Evolutionary conservation across 805 yeast species (phyloP), one percentile per base, ranked within the genome.

Genomic region (Vanderwaltozyma yarrowii): DNA sequence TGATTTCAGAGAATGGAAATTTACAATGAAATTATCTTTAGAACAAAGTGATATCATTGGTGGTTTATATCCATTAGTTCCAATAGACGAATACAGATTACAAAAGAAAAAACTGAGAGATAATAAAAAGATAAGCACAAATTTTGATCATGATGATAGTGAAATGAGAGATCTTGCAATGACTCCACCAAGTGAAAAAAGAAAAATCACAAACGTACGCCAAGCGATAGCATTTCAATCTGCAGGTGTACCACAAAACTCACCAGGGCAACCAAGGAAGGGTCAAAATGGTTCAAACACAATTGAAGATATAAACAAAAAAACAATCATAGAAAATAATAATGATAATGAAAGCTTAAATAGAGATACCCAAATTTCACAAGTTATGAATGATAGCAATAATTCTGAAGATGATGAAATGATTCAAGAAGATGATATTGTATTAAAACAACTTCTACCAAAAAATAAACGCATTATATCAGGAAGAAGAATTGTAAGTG

Each of bases 181-280:
- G 50, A 58, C 60, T n/a, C 64, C 57, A 19, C 51, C 66, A 46
- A 49, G 65, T 32, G 37, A 33, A n/a, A 31, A 52, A 42, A 48
- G 51, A 58, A 35, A 27, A 14, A 3, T 12, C n/a, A n/a, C 5
- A 12, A 16, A 13, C 3, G 10, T 4, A 24, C 21, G 18, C 21
- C 30, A 14, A 29, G 3, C 5, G 14, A 9, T 23, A 11, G 15
- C 24, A 28, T 45, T 64, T 58, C 50, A 47, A 51, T 29, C 45
- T 3, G 36, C 45, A n/a, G 58, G 62, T 3, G 87, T 92, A 15
- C 98, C 97, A 5, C 73, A 74, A 46, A 85, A 85, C 36, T 85
- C 96, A 2, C 98, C 98, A 0, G 98, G 97, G 2, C 98, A 92
- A 61, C 98, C 98, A 30, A 74, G 96, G 54, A 89, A 89, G 40